phyloP scores from a whole-genome alignment of 2,329 filamentous ascomycete species.

The Exophiala alcalophila region DNA sequence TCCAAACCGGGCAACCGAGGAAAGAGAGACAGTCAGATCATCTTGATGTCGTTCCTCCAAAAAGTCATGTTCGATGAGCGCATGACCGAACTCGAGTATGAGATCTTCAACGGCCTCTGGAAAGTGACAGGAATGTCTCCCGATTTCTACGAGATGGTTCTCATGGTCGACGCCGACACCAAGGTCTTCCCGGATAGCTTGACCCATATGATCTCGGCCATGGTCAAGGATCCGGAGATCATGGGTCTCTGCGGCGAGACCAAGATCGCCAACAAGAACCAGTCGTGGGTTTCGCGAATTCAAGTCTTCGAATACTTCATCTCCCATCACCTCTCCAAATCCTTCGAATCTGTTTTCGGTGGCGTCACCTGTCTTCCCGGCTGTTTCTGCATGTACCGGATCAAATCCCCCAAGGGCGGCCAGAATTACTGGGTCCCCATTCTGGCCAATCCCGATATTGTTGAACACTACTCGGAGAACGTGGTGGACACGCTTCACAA shows the following conservation, averaged over 20 bases:
- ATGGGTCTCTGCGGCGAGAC: conserved; percentile 99
- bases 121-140: conserved; percentile 97
- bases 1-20: conserved; percentile 94
- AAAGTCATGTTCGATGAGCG: conserved; percentile 99
- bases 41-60: conserved; percentile 98
- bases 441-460: conserved; percentile 94
- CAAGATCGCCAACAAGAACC: conserved; percentile 97
- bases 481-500: conserved; percentile 97
- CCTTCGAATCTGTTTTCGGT: conserved; percentile 97
- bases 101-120: conserved; percentile 99
- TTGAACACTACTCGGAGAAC: conserved; percentile 99
- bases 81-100: conserved; percentile 98
- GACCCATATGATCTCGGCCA: conserved; percentile 97
- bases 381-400: conserved; percentile 99
- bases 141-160: conserved; percentile 94
- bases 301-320: conserved; percentile 98
- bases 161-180: conserved; percentile 99
- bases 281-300: conserved; percentile 94
- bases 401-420: conserved; percentile 96
- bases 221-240: conserved; percentile 98
- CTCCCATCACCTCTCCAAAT: conserved; percentile 93
- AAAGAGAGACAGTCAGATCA: conserved; percentile 98
- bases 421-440: conserved; percentile 99
- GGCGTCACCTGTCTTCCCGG: conserved; percentile 98
- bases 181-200: conserved; percentile 98